Evolutionary conservation across 2,329 filamentous ascomycete species (phyloP).

Genomic region (Conoideocrella luteorostrata): DNA sequence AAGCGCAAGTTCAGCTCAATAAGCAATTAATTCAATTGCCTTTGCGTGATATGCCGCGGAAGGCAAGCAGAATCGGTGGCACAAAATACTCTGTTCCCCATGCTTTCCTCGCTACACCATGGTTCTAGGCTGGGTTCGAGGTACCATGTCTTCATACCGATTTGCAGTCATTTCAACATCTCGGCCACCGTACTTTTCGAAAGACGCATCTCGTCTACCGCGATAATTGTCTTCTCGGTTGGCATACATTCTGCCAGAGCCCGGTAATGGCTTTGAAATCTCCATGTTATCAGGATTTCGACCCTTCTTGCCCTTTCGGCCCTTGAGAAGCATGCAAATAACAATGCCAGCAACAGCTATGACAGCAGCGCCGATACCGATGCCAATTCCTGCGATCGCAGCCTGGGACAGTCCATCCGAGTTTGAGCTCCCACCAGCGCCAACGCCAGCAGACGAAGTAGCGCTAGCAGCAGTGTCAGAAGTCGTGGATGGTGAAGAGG

Average conservation of each 20-base stretch:
- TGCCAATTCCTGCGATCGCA: conserved; percentile 43
- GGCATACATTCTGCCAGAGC: conserved; percentile 33
- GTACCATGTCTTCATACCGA: conserved; percentile 53
- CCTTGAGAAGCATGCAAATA: conserved; percentile 31
- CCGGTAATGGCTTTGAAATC: conserved; percentile 47
- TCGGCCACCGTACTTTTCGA: conserved; percentile 30
- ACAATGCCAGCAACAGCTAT: conserved; percentile 33
- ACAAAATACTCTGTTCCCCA: not conserved
- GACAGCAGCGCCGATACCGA: conserved; percentile 37
- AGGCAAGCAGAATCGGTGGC: no score
- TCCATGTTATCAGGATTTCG: conserved; percentile 24
- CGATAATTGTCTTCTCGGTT: conserved; percentile 22
- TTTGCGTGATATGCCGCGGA: not conserved
- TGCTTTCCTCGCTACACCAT: conserved; percentile 25
- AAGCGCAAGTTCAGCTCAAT: no score
- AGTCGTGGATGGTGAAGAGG: conserved; percentile 6
- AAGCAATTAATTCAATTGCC: not conserved
- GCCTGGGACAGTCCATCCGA: conserved; percentile 31
- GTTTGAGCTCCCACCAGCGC: conserved; percentile 3
- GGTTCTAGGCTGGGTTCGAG: conserved; percentile 41
- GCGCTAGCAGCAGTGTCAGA: conserved; percentile 7
- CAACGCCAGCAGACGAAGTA: conserved; percentile 8
- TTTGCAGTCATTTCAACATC: conserved; percentile 46
- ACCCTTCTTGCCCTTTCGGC: conserved; percentile 16
- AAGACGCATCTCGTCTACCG: conserved; percentile 18